Conservation (phyloP, 2,329 filamentous ascomycete genomes). For the Pyricularia pennisetigena region DNA sequence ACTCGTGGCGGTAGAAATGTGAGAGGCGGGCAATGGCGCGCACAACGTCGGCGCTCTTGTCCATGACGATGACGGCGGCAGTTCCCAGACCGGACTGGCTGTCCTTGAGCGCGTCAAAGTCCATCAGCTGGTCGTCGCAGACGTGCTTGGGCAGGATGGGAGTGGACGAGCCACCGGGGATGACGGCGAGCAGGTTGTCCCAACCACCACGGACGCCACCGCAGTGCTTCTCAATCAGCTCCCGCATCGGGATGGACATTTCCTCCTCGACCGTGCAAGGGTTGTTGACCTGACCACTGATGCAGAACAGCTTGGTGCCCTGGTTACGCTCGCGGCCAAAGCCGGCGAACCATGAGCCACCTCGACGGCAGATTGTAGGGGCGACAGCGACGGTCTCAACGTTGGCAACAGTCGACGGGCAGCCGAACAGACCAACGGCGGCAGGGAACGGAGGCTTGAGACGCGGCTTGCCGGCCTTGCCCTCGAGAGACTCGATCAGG, state of each 20-base stretch:
- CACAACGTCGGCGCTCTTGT: conserved; percentile 94
- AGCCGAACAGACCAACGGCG: conserved; percentile 93
- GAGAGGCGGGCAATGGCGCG: conserved; percentile 86
- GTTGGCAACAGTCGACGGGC: conserved; percentile 95
- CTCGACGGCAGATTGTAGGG: conserved; percentile 89
- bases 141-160: conserved; percentile 84
- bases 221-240: conserved; percentile 97
- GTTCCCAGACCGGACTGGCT: conserved; percentile 95
- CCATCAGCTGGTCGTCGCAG: conserved; percentile 96
- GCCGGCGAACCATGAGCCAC: conserved; percentile 82
- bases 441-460: conserved; percentile 98
- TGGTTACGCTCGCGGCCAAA: conserved; percentile 95
- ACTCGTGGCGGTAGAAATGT: conserved; percentile 98
- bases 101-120: conserved; percentile 97
- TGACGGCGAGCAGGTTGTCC: conserved; percentile 94
- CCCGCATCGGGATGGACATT: conserved; percentile 93
- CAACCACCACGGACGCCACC: conserved; percentile 93
- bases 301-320: conserved; percentile 97
- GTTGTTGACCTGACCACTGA: conserved; percentile 98
- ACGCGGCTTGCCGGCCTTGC: conserved; percentile 96
- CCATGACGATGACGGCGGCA: conserved; percentile 97
- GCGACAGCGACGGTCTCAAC: conserved; percentile 95
- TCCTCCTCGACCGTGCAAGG: conserved; percentile 97
- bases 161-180: conserved; percentile 93
- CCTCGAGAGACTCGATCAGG: conserved; percentile 94